These are phyloP conservation scores for Yarrowia hollandica DNA, from an alignment of 805 yeast species.

Conservation along the genomic window DNA sequence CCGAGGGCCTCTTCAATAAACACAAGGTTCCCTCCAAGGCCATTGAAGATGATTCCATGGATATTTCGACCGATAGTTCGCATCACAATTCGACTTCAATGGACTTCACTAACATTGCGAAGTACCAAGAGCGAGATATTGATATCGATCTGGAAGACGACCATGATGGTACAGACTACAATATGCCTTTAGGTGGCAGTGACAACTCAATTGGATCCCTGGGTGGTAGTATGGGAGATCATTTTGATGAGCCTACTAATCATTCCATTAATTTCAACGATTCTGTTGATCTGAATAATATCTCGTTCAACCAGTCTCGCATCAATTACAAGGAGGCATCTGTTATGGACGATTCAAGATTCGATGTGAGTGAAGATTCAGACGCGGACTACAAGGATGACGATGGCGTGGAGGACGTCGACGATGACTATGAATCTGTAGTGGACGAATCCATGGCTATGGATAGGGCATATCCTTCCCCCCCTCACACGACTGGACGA, in stretches of 20 bases:
- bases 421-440: not conserved
- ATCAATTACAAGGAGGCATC: constrained; percentile 8
- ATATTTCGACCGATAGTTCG: no score
- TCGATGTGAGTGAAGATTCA: not conserved
- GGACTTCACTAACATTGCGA: not conserved
- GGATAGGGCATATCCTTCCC: constrained; percentile 1
- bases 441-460: not conserved
- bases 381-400: constrained; percentile 1
- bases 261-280: no score
- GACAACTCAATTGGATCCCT: no score
- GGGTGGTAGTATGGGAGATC: no score
- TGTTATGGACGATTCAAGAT: not conserved
- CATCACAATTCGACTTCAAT: not conserved
- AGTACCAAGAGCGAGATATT: not conserved
- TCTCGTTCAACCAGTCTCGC: not conserved
- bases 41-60: no score
- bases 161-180: not conserved
- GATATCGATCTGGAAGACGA: not conserved
- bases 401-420: constrained; percentile 1
- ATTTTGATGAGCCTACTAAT: no score
- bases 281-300: no score
- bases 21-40: not conserved
- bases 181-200: no score
- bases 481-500: constrained; percentile 40
- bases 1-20: not conserved